These are phyloP conservation scores for Magnaporthales sp. DNA, from an alignment of 2,329 filamentous ascomycete genomes.

Conservation along the genomic window DNA sequence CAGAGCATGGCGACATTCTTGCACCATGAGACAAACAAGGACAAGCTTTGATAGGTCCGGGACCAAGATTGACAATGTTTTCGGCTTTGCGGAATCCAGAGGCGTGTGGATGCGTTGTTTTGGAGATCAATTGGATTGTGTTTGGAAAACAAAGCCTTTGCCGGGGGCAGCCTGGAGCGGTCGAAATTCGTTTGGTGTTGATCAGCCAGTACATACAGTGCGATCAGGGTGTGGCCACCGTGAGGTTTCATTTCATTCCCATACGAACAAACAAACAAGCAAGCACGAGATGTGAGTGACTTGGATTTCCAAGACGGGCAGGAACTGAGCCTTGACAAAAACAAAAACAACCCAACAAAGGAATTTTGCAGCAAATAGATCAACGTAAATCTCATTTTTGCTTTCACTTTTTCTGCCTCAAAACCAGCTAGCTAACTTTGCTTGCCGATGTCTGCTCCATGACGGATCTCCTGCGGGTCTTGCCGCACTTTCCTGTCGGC, in stretches of 20 bases:
- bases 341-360: not conserved
- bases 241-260: not conserved
- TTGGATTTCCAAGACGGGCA: not conserved
- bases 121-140: no score
- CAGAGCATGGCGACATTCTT: no score
- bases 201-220: not conserved
- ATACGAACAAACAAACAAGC: not conserved
- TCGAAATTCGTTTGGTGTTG: not conserved
- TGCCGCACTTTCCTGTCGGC: conserved; percentile 69
- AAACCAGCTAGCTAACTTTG: not conserved
- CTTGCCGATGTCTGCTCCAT: conserved; percentile 34
- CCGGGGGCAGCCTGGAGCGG: no score
- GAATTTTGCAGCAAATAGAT: not conserved
- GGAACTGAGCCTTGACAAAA: not conserved
- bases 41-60: not conserved
- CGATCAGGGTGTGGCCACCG: not conserved
- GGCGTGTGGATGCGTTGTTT: not conserved
- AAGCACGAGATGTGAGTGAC: not conserved
- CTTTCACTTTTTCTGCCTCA: no score
- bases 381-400: no score
- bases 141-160: no score
- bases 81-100: not conserved
- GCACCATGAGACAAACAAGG: no score
- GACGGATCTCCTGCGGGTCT: conserved; percentile 77
- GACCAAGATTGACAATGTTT: not conserved